Conservation (phyloP, 2,329 filamentous ascomycete species). For the Colletotrichum spaethianum region DNA sequence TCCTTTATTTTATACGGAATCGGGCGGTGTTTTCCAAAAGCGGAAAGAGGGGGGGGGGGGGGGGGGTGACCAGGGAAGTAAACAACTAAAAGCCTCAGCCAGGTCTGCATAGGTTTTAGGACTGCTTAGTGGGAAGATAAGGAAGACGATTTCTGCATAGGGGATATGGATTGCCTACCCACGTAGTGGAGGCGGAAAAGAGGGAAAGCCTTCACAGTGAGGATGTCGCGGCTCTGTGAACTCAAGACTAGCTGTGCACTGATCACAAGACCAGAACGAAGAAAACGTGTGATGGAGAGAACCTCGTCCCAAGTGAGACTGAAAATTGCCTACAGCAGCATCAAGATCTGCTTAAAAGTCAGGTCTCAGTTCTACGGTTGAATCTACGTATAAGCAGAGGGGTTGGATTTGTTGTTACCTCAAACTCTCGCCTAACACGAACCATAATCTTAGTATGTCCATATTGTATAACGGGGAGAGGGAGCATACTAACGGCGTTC, state of each 20-base stretch:
- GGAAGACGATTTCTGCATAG: not conserved
- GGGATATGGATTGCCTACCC: not conserved
- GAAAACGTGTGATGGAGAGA: not conserved
- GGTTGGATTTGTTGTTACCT: not conserved
- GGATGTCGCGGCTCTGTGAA: not conserved
- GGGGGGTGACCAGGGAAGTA: too few species aligned
- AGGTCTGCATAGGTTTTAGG: too few species aligned
- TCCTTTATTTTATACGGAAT: not conserved
- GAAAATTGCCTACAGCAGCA: not conserved
- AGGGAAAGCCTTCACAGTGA: not conserved
- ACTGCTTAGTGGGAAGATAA: too few species aligned
- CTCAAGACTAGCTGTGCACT: too few species aligned
- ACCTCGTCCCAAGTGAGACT: not conserved
- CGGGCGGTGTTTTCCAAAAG: not conserved
- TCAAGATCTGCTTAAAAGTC: not conserved
- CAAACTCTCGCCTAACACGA: not conserved
- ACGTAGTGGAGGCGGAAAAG: too few species aligned
- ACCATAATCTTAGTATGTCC: not conserved
- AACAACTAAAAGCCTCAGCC: not conserved
- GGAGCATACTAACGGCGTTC: accelerated
- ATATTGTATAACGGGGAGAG: not conserved
- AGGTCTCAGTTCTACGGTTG: not conserved
- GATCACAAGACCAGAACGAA: not conserved
- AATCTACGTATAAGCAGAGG: not conserved
- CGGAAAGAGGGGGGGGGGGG: not conserved